These are phyloP conservation scores for Penicillium longicatenatum DNA, from an alignment of 495 filamentous ascomycete genomes.

Conservation along the genomic window DNA sequence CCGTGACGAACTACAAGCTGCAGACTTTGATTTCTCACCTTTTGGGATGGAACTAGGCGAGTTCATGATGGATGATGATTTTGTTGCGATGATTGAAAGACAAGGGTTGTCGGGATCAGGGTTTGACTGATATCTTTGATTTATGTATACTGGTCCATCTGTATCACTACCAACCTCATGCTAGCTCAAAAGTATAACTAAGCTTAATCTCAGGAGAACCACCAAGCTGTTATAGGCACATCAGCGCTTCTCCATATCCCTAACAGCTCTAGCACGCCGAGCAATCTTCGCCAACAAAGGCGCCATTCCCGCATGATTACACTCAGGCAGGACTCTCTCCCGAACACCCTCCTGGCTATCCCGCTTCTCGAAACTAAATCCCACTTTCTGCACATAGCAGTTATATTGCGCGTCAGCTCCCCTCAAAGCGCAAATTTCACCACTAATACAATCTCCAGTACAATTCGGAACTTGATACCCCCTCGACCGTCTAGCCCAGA, in stretches of 20 bases:
- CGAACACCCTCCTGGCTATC: background rate
- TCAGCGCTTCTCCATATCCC: conserved; percentile 6
- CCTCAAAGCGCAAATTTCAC: conserved; percentile 46
- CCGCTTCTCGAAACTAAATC: conserved; percentile 28
- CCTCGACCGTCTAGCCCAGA: conserved; percentile 38
- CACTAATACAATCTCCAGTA: conserved; percentile 34
- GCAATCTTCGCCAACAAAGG: conserved; percentile 25
- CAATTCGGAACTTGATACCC: conserved; percentile 38
- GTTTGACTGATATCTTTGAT: background rate
- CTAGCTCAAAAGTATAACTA: too few species aligned
- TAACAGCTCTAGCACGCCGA: conserved; percentile 11
- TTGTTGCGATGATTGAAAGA: conserved; percentile 26
- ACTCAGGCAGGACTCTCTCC: conserved; percentile 14
- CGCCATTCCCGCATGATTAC: conserved; percentile 32
- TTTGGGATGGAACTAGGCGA: conserved; percentile 44
- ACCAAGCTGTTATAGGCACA: background rate
- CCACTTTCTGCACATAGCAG: conserved; percentile 24
- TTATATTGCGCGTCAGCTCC: conserved; percentile 40
- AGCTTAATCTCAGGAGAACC: too few species aligned
- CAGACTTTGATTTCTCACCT: conserved; percentile 27
- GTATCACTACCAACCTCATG: background rate
- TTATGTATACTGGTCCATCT: background rate
- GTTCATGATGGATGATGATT: conserved; percentile 48
- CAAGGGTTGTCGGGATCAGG: conserved; percentile 5
- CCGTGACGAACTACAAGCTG: conserved; percentile 1